A percentile compares a stretch with the other conserved stretches of the same genome.
Evolutionary conservation across 1,284 basidiomycete species (phyloP).

Genomic region (Cronartium quercuum): DNA sequence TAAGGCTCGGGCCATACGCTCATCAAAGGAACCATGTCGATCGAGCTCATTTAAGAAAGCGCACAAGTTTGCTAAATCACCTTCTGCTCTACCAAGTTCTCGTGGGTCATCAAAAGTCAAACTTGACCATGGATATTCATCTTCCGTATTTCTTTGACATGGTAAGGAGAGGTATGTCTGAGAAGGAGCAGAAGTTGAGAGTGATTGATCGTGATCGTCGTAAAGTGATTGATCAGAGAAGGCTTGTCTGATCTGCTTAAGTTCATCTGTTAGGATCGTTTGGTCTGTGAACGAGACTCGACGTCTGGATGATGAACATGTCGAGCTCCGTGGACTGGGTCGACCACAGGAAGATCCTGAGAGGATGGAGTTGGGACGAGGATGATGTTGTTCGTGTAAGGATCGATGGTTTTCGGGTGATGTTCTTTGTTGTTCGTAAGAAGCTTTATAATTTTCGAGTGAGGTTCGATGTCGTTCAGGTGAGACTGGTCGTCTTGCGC

Average conservation of each 20-base stretch:
- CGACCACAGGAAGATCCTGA: neutral
- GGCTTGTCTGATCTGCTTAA: neutral
- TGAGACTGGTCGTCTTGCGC: neutral
- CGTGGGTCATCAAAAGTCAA: neutral
- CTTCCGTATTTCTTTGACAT: neutral
- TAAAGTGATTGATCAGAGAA: neutral
- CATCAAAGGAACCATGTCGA: too few species aligned
- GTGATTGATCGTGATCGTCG: neutral
- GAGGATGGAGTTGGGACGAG: neutral
- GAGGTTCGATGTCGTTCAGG: neutral
- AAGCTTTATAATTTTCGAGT: neutral
- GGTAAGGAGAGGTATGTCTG: too few species aligned
- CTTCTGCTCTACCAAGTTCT: too few species aligned
- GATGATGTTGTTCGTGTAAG: neutral
- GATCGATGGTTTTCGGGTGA: neutral
- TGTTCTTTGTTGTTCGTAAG: neutral
- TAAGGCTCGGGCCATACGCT: too few species aligned
- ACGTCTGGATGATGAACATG: neutral
- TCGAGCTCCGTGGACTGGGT: neutral
- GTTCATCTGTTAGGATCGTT: neutral
- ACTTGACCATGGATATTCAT: neutral
- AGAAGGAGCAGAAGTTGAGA: neutral
- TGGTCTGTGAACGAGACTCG: neutral
- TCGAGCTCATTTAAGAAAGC: too few species aligned
- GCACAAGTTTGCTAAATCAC: too few species aligned